Conservation (phyloP, 2,329 filamentous ascomycete species). For the Rhynchosporium secalis region DNA sequence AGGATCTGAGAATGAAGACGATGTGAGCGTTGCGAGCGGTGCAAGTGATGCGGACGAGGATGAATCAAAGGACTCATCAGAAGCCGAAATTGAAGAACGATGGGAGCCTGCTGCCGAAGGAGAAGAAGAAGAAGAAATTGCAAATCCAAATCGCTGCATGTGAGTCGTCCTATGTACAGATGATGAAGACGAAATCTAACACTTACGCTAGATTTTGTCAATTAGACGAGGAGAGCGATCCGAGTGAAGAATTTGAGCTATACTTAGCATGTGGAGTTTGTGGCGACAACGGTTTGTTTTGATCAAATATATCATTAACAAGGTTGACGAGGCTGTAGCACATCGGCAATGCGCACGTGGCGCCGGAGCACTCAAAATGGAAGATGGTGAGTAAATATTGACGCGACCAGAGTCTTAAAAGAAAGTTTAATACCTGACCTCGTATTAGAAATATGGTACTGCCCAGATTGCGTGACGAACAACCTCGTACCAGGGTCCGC, state of each 20-base stretch:
- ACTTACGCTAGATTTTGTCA: slow-evolving; percentile 70
- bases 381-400: slow-evolving; percentile 57
- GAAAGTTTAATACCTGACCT: slow-evolving; percentile 17
- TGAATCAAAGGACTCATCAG: slow-evolving; percentile 57
- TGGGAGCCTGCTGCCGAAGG: slow-evolving; percentile 54
- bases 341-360: slow-evolving; percentile 87
- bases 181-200: slow-evolving; percentile 24
- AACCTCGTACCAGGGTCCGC: slow-evolving; percentile 45
- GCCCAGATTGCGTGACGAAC: slow-evolving; percentile 52
- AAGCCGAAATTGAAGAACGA: slow-evolving; percentile 58
- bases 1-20: slow-evolving; percentile 34
- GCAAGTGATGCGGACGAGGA: slow-evolving; percentile 45
- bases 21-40: slow-evolving; percentile 35
- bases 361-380: slow-evolving; percentile 60
- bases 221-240: slow-evolving; percentile 79
- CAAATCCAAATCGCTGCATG: slow-evolving; percentile 63
- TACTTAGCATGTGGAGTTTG: slow-evolving; percentile 77
- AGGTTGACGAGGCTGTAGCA: slow-evolving; percentile 60
- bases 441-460: slow-evolving; percentile 60
- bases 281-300: slow-evolving; percentile 74
- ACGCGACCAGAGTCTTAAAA: slow-evolving; percentile 9
- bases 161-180: slow-evolving; percentile 45
- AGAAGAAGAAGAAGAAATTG: slow-evolving; percentile 55
- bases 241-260: slow-evolving; percentile 76
- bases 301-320: slow-evolving; percentile 28